Conservation (phyloP, 1,284 basidiomycete genomes). For the Leccinum proximum region DNA sequence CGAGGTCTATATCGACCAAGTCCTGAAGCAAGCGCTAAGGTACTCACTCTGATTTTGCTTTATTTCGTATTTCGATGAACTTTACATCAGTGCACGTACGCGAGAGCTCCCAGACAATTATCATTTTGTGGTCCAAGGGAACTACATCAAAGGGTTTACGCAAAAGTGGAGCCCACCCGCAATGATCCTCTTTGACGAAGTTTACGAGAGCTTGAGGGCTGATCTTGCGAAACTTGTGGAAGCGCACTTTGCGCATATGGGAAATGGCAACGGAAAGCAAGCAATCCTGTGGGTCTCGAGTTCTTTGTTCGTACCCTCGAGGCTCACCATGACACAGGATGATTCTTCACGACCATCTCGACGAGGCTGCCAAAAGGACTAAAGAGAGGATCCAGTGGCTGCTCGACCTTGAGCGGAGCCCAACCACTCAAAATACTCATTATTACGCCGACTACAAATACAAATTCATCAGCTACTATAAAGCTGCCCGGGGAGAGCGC, state of each 20-base stretch:
- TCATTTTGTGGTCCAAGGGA: conserved; percentile 57
- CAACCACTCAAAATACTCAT: conserved; percentile 56
- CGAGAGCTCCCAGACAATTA: conserved; percentile 66
- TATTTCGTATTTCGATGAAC: not conserved
- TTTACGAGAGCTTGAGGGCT: conserved; percentile 37
- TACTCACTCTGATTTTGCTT: conserved; percentile 20
- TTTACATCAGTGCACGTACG: conserved; percentile 50
- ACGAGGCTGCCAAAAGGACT: conserved; percentile 37
- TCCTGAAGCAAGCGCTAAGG: conserved; percentile 45
- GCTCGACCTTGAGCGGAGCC: conserved; percentile 46
- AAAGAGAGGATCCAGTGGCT: conserved; percentile 48
- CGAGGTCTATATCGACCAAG: conserved; percentile 55
- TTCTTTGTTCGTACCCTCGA: not conserved
- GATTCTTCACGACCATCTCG: conserved; percentile 46
- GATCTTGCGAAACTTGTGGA: conserved; percentile 42
- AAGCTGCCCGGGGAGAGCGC: conserved; percentile 34
- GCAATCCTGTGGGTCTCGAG: conserved; percentile 45
- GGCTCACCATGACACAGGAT: conserved; percentile 30
- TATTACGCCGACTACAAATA: conserved; percentile 54
- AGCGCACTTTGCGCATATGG: conserved; percentile 49
- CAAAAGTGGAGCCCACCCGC: conserved; percentile 50
- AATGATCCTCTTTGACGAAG: conserved; percentile 42
- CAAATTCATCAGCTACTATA: conserved; percentile 54
- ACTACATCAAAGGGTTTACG: conserved; percentile 45
- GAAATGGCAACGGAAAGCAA: conserved; percentile 48